Evolutionary conservation across 2,329 filamentous ascomycete species (phyloP).

Genomic region (Aschersonia sp.): DNA sequence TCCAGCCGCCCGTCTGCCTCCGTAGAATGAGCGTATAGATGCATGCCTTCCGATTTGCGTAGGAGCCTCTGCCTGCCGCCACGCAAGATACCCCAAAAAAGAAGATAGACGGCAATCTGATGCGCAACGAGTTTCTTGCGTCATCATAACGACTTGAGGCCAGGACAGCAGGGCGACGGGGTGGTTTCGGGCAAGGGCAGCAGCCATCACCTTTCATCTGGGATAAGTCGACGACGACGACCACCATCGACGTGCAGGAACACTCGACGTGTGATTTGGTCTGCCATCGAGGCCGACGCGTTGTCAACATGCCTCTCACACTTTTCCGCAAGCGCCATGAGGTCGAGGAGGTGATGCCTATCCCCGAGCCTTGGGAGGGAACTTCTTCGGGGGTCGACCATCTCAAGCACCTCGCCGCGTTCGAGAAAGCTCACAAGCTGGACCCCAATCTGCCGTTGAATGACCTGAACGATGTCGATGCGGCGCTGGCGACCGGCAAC

Average conservation of each 20-base stretch:
- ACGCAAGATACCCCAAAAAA: too few relatives aligned
- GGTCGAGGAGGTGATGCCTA: slow-evolving; percentile 28
- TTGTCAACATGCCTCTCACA: slow-evolving; percentile 15
- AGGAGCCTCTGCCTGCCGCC: background rate
- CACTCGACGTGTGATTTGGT: background rate
- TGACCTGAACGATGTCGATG: slow-evolving; percentile 44
- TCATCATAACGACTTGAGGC: background rate
- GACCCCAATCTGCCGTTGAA: slow-evolving; percentile 53
- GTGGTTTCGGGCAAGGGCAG: background rate
- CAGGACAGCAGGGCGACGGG: too few relatives aligned
- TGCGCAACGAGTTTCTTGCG: background rate
- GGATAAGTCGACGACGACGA: background rate
- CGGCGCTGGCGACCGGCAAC: slow-evolving; percentile 38
- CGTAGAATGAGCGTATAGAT: background rate
- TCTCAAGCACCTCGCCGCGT: slow-evolving; percentile 34
- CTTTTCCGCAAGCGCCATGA: slow-evolving; percentile 31
- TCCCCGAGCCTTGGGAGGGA: slow-evolving; percentile 22
- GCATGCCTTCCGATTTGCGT: background rate
- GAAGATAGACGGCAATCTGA: background rate
- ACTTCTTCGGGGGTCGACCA: slow-evolving; percentile 25
- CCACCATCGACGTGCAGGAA: background rate
- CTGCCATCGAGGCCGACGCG: background rate
- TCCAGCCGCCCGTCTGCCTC: background rate
- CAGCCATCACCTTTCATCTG: background rate
- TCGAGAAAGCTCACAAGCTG: slow-evolving; percentile 46